Evolutionary conservation across 1,284 basidiomycete species (phyloP).

Genomic region (Moniliella sp.): DNA sequence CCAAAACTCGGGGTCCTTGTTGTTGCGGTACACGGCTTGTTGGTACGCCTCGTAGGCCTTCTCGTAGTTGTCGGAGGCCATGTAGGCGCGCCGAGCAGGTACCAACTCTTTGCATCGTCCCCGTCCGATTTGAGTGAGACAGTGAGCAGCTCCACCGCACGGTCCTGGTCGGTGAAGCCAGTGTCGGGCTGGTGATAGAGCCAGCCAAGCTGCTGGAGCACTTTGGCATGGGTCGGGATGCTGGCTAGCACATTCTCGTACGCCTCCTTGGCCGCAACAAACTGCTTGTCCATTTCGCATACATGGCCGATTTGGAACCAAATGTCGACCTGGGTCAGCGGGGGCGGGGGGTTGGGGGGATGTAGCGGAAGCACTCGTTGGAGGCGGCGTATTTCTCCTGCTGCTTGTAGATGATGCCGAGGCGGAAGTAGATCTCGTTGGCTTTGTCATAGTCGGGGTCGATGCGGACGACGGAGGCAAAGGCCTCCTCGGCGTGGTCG

Average conservation of each 20-base stretch:
- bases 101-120: slow-evolving; percentile 90
- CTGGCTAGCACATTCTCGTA: slow-evolving; percentile 81
- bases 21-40: slow-evolving; percentile 92
- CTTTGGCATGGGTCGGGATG: slow-evolving; percentile 83
- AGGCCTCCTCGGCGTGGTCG: slow-evolving; percentile 95
- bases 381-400: slow-evolving; percentile 55
- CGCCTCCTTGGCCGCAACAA: too few species aligned
- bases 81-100: slow-evolving; percentile 91
- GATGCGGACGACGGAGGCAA: slow-evolving; percentile 84
- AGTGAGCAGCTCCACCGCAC: slow-evolving; percentile 75
- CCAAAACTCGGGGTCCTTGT: slow-evolving; percentile 96
- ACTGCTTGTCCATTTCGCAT: slow-evolving; percentile 83
- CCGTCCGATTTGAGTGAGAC: slow-evolving; percentile 57
- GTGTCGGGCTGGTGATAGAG: slow-evolving; percentile 88
- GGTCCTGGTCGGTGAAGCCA: slow-evolving; percentile 79
- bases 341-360: slow-evolving; percentile 77
- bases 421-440: slow-evolving; percentile 92
- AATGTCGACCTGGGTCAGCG: slow-evolving; percentile 86
- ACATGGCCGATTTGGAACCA: too few species aligned
- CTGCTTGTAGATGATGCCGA: slow-evolving; percentile 98
- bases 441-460: slow-evolving; percentile 96
- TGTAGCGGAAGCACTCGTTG: slow-evolving; percentile 54
- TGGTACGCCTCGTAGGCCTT: too few species aligned
- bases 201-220: slow-evolving; percentile 91
- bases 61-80: slow-evolving; percentile 97